Percentiles rank a stretch among this genome's conserved stretches.
These are phyloP conservation scores for Talaromyces pinophilus DNA, from an alignment of 2,329 filamentous ascomycete species.

Conservation along the genomic window DNA sequence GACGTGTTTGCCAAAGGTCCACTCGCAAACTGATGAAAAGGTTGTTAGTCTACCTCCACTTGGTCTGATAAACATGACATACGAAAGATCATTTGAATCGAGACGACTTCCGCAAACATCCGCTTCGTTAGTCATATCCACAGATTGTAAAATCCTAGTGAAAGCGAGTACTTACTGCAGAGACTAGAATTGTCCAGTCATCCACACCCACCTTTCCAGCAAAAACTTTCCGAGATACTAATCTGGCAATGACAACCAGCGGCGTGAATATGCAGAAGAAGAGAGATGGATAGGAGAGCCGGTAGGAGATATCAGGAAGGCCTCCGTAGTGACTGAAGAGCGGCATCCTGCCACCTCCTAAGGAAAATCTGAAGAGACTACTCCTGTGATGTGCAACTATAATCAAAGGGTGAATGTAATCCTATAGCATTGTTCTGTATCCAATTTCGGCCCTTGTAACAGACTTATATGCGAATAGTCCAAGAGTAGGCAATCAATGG, in stretches of 20 bases:
- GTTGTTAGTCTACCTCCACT: not conserved
- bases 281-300: constrained; percentile 26
- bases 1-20: constrained; percentile 28
- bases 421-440: not conserved
- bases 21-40: constrained; percentile 24
- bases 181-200: constrained; percentile 26
- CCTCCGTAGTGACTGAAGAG: constrained; percentile 30
- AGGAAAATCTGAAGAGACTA: not conserved
- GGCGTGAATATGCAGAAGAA: constrained; percentile 29
- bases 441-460: not conserved
- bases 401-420: not conserved
- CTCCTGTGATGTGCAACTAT: not conserved
- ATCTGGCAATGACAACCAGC: constrained; percentile 26
- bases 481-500: too few relatives aligned
- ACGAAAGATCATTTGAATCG: constrained; percentile 29
- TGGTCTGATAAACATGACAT: not conserved
- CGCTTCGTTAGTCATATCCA: constrained; percentile 8
- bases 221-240: constrained; percentile 24
- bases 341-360: constrained; percentile 24
- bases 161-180: not conserved
- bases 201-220: constrained; percentile 25
- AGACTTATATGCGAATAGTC: too few relatives aligned
- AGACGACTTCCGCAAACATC: constrained; percentile 28
- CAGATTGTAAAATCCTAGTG: not conserved
- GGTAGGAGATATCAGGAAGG: constrained; percentile 27